Evolutionary conservation across 2,329 filamentous ascomycete genomes (phyloP).

Genomic region (Trichoderma guizhouense): DNA sequence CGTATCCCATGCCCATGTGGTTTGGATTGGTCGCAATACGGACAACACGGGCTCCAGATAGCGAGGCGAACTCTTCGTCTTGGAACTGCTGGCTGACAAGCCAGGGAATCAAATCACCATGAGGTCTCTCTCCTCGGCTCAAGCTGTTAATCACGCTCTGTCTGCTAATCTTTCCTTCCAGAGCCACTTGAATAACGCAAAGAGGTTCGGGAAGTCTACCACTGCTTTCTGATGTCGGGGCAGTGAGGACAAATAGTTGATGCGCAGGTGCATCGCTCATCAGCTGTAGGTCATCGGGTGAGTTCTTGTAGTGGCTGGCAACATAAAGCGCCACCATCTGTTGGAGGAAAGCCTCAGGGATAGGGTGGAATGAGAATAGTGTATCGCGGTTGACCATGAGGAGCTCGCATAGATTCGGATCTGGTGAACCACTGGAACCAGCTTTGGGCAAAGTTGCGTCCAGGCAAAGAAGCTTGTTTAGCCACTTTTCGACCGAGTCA

Average conservation of each 20-base stretch:
- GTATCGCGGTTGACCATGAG: conserved; percentile 95
- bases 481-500: conserved; percentile 91
- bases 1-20: conserved; percentile 89
- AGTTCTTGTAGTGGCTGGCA: conserved; percentile 96
- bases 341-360: conserved; percentile 94
- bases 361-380: conserved; percentile 94
- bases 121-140: conserved; percentile 81
- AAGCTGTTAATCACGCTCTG: conserved; percentile 89
- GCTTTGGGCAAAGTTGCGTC: conserved; percentile 83
- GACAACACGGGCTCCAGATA: conserved; percentile 89
- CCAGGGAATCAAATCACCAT: conserved; percentile 95
- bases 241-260: conserved; percentile 90
- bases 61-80: conserved; percentile 89
- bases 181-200: conserved; percentile 87
- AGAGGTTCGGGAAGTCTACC: conserved; percentile 85
- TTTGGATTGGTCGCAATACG: conserved; percentile 96
- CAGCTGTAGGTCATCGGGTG: conserved; percentile 94
- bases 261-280: conserved; percentile 98
- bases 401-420: conserved; percentile 87
- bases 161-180: conserved; percentile 92
- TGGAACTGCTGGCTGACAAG: conserved; percentile 97
- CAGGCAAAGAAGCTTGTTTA: conserved; percentile 89
- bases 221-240: conserved; percentile 73
- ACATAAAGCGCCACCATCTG: conserved; percentile 98
- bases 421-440: conserved; percentile 74